phyloP scores from a whole-genome alignment of 257 asterid species.

The Rubia yunnanensis region DNA sequence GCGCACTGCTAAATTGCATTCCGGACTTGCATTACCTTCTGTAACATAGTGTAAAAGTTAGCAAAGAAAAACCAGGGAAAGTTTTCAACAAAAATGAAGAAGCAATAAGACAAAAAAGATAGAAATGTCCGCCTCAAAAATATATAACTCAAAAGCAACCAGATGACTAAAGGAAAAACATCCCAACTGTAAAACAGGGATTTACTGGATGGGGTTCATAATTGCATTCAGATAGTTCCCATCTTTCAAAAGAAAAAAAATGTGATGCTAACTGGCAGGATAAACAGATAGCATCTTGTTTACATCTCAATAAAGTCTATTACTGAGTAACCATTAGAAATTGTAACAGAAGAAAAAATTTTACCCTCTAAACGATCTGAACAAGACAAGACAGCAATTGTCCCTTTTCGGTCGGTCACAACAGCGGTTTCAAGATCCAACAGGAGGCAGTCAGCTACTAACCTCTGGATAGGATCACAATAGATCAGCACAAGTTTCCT shows the following conservation, averaged over 20 bases:
- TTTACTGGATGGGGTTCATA: background rate
- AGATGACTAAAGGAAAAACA: background rate
- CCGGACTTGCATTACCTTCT: conserved; percentile 70
- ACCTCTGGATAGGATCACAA: conserved; percentile 91
- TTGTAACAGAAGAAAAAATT: background rate
- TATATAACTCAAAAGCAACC: background rate
- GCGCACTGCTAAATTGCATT: conserved; percentile 60
- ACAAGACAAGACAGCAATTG: conserved; percentile 71
- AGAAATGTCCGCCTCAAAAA: background rate
- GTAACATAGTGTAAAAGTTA: conserved; percentile 21
- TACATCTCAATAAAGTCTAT: background rate
- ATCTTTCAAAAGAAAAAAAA: background rate
- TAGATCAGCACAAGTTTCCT: conserved; percentile 76
- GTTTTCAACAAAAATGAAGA: background rate
- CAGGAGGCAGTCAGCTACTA: conserved; percentile 91
- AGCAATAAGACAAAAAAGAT: background rate
- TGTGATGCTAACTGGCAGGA: background rate
- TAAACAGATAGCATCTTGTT: background rate
- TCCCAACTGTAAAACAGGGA: background rate
- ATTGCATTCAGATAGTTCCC: background rate
- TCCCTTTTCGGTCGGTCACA: conserved; percentile 89
- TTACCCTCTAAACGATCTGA: conserved; percentile 67
- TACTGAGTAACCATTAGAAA: background rate
- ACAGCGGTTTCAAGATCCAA: conserved; percentile 79
- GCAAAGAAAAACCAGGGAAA: background rate